phyloP scores from a whole-genome alignment of 2,329 filamentous ascomycete species.

The Fusarium sp. region DNA sequence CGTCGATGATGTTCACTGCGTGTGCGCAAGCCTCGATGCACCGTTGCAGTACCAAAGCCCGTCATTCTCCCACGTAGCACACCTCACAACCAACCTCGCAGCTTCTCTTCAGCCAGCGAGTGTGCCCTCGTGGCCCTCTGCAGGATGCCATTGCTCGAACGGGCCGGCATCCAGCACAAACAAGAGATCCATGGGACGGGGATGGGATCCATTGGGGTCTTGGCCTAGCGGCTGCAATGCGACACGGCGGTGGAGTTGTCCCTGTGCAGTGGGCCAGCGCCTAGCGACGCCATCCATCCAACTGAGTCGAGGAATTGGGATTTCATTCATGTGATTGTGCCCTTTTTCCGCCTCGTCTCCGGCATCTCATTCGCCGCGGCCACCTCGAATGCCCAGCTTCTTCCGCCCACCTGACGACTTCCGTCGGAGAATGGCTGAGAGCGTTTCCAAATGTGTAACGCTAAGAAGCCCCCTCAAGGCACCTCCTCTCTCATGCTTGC shows the following conservation, averaged over 20 bases:
- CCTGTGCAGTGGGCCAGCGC: background rate
- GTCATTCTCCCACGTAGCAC: constrained; percentile 11
- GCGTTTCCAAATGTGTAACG: constrained; percentile 1
- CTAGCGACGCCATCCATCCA: constrained; percentile 5
- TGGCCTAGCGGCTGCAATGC: constrained; percentile 21
- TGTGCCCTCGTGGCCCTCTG: constrained; percentile 29
- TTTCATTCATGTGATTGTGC: constrained; percentile 13
- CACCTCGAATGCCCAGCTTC: background rate
- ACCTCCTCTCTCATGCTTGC: background rate
- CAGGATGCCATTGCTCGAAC: constrained; percentile 34
- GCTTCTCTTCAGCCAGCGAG: constrained; percentile 9
- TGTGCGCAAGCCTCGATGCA: background rate
- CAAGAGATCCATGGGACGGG: constrained; percentile 7
- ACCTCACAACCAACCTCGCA: constrained; percentile 5
- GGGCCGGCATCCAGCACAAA: background rate
- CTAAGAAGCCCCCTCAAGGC: background rate
- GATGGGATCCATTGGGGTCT: background rate
- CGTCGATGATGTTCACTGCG: background rate
- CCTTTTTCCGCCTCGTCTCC: background rate
- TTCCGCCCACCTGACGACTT: constrained; percentile 3
- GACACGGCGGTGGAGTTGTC: constrained; percentile 1
- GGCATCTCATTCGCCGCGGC: background rate
- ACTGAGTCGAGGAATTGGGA: constrained; percentile 1
- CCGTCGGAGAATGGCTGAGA: background rate
- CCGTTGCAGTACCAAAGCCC: background rate